A percentile compares a stretch with the other conserved stretches of the same genome.
These are phyloP conservation scores for Dioscorea cayenensis DNA, from an alignment of 116 monocot species.

Conservation along the genomic window DNA sequence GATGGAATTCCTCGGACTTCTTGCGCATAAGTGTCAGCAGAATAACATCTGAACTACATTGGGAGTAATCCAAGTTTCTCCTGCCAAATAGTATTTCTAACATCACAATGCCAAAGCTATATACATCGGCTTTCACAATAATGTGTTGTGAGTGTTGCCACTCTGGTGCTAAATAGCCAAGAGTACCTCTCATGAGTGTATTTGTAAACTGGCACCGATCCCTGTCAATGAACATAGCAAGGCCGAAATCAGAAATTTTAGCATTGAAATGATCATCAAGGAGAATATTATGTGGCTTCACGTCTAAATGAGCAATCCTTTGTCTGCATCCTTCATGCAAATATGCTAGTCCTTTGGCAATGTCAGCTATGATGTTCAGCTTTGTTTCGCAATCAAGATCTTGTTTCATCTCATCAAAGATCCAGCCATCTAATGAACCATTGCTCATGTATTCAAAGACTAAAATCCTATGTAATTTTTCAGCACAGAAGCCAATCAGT, in stretches of 20 bases:
- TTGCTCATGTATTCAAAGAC: constrained; percentile 1
- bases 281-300: background rate
- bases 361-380: background rate
- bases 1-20: background rate
- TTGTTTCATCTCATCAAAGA: background rate
- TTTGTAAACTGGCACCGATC: background rate
- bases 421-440: background rate
- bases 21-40: background rate
- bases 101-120: background rate
- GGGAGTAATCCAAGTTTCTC: background rate
- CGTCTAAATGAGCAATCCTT: constrained; percentile 1
- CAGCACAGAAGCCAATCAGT: background rate
- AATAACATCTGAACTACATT: background rate
- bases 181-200: background rate
- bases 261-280: background rate
- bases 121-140: background rate
- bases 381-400: background rate
- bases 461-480: background rate
- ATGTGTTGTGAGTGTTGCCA: background rate
- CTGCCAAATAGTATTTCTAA: background rate
- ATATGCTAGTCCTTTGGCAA: background rate
- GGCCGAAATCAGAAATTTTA: background rate
- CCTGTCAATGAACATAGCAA: background rate
- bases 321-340: background rate
- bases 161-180: background rate